A percentile compares a stretch with the other conserved stretches of the same genome.
Conservation (phyloP, 73 alveolate genomes). For the Symbiodinium natans region DNA sequence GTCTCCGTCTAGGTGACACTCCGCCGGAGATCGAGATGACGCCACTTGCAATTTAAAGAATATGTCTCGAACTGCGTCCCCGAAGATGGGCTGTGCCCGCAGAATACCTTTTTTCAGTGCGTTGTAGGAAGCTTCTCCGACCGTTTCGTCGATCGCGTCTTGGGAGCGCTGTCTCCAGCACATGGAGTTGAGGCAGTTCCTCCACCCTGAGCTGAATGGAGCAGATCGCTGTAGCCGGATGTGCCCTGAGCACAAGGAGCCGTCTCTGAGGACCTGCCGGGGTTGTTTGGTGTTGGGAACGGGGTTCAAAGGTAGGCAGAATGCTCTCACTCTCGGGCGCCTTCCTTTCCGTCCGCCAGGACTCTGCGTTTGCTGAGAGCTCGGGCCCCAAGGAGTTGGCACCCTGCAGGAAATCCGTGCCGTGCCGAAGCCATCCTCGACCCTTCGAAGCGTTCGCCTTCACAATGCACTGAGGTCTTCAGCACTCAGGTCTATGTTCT, state of each 20-base stretch:
- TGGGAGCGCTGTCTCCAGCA: too few species aligned
- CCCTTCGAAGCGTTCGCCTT: too few species aligned
- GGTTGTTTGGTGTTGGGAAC: neutral
- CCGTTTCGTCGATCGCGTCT: too few species aligned
- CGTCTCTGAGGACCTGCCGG: conserved; percentile 23
- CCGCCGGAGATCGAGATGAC: neutral
- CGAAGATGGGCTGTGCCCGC: too few species aligned
- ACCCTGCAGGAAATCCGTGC: too few species aligned
- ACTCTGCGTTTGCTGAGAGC: neutral
- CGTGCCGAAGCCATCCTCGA: too few species aligned
- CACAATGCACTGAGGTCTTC: neutral
- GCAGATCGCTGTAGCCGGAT: conserved; percentile 31
- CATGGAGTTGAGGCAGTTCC: conserved; percentile 88
- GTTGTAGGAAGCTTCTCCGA: too few species aligned
- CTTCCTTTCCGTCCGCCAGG: too few species aligned
- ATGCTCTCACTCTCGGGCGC: too few species aligned
- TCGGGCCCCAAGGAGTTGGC: neutral
- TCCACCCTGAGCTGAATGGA: conserved; percentile 65
- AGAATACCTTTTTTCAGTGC: too few species aligned
- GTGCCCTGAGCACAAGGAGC: conserved; percentile 37
- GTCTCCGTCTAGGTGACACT: neutral
- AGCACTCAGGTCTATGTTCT: neutral
- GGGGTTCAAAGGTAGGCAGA: neutral
- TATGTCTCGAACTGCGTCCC: too few species aligned
- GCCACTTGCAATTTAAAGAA: too few species aligned